Percentiles rank a stretch among this genome's conserved stretches.
These are phyloP conservation scores for Fusarium sp. DNA, from an alignment of 2,329 filamentous ascomycete species.

Conservation along the genomic window DNA sequence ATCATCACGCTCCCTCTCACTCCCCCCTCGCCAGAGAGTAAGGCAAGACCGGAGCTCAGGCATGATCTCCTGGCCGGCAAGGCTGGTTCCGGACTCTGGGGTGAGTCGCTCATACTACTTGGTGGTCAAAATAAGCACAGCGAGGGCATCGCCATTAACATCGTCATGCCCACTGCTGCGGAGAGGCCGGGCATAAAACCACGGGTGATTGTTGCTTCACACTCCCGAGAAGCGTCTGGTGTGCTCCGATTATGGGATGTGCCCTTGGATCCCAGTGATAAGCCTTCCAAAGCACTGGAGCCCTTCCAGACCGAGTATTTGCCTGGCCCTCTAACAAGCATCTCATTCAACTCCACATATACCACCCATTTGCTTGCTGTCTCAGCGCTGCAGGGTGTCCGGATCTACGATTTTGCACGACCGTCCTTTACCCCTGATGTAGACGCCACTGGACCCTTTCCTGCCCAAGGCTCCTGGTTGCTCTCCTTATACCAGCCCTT, in stretches of 20 bases:
- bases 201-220: constrained; percentile 66
- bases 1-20: constrained; percentile 68
- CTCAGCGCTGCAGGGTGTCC: constrained; percentile 63
- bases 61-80: constrained; percentile 60
- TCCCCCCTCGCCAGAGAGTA: constrained; percentile 68
- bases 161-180: constrained; percentile 55
- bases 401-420: constrained; percentile 69
- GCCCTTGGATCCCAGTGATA: constrained; percentile 54
- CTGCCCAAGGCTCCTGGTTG: constrained; percentile 70
- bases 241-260: constrained; percentile 67
- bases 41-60: constrained; percentile 62
- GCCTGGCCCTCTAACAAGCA: constrained; percentile 60
- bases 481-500: constrained; percentile 69
- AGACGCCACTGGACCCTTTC: constrained; percentile 59
- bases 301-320: constrained; percentile 71
- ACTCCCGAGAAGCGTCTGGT: constrained; percentile 67
- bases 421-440: constrained; percentile 63
- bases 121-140: constrained; percentile 62
- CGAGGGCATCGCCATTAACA: constrained; percentile 64
- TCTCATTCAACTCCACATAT: constrained; percentile 69
- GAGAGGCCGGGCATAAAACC: constrained; percentile 50
- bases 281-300: constrained; percentile 46
- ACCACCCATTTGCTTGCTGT: constrained; percentile 67
- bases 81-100: constrained; percentile 70
- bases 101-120: constrained; percentile 65